Conservation (phyloP, 2,329 filamentous ascomycete genomes). For the Sclerotinia spermophila region DNA sequence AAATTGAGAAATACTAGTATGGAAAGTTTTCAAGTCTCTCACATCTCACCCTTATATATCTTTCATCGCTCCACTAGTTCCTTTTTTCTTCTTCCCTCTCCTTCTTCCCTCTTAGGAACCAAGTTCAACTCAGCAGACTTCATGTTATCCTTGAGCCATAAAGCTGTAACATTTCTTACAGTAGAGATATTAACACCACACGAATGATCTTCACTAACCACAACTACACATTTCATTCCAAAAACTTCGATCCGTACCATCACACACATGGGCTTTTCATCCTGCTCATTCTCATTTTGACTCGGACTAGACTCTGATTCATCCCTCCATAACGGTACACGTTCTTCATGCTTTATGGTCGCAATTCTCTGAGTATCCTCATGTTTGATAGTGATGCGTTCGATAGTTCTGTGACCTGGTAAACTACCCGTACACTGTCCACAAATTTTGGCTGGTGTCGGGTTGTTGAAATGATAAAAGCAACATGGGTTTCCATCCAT, state of each 20-base stretch:
- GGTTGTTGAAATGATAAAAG: neutral
- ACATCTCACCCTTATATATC: no score
- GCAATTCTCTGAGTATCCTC: rapidly evolving
- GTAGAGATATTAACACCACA: neutral
- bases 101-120: no score
- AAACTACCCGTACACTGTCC: neutral
- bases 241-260: neutral
- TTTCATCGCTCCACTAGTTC: no score
- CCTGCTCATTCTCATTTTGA: neutral
- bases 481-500: neutral
- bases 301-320: neutral
- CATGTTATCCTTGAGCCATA: no score
- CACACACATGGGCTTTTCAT: neutral
- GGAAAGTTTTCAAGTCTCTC: no score
- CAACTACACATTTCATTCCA: neutral
- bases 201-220: neutral
- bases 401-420: neutral
- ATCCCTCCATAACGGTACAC: neutral
- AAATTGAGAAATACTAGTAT: no score
- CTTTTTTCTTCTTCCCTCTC: no score
- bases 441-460: neutral
- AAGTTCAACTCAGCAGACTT: no score
- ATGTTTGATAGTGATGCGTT: neutral
- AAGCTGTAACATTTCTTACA: no score
- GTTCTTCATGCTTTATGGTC: neutral